Evolutionary conservation across 495 filamentous ascomycete genomes (phyloP).

Genomic region (Bryoglossum gracile): DNA sequence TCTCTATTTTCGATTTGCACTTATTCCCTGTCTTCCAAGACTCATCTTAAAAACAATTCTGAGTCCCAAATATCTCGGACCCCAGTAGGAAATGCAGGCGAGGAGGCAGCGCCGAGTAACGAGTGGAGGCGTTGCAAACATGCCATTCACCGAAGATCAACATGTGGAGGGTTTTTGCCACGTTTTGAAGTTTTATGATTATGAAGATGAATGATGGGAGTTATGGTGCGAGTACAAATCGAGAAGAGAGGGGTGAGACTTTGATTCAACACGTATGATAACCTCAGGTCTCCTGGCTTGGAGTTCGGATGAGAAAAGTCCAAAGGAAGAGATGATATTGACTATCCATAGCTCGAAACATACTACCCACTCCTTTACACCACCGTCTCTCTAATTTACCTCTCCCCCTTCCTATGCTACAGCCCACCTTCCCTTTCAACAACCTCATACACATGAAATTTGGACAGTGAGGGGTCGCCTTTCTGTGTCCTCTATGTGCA

Average conservation of each 20-base stretch:
- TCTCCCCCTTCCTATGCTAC: constrained; percentile 75
- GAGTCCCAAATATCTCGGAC: neutral
- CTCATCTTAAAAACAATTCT: neutral
- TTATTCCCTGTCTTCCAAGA: neutral
- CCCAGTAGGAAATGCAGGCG: neutral
- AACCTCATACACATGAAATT: constrained; percentile 45
- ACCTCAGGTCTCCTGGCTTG: neutral
- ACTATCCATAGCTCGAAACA: constrained; percentile 41
- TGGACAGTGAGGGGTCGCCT: constrained; percentile 69
- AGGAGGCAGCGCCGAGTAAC: constrained; percentile 7
- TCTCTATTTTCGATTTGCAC: neutral
- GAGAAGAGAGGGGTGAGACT: constrained; percentile 39
- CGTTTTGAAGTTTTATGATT: constrained; percentile 66
- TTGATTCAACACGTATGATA: constrained; percentile 48
- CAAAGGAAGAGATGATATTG: neutral
- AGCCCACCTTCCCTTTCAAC: constrained; percentile 61
- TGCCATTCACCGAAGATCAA: constrained; percentile 70
- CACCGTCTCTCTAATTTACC: constrained; percentile 71
- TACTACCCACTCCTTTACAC: constrained; percentile 70
- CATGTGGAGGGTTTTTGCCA: constrained; percentile 54
- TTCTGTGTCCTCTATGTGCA: constrained; percentile 61
- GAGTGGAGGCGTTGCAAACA: constrained; percentile 28
- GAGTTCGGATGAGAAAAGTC: no score
- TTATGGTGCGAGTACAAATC: constrained; percentile 68
- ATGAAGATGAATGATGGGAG: constrained; percentile 80